Evolutionary conservation across 1,284 basidiomycete genomes (phyloP).

Genomic region (Rhodotorula sp.): DNA sequence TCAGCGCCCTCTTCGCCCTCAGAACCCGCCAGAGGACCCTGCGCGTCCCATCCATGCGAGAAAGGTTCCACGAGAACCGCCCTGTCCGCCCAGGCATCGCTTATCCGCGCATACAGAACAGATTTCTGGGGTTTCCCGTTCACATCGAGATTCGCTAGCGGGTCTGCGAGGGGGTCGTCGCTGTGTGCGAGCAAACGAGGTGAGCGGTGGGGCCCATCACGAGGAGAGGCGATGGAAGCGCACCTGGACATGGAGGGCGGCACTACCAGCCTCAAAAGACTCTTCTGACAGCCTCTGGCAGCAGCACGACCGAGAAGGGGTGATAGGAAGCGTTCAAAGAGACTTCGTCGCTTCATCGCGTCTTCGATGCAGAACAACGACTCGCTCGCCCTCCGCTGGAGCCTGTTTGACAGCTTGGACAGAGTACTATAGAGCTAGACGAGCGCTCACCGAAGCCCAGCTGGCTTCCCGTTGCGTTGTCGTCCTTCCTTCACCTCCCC

Average conservation of each 20-base stretch:
- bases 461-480: too few relatives aligned
- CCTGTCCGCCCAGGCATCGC: not conserved
- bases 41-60: conserved; percentile 4
- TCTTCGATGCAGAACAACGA: not conserved
- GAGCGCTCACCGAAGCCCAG: not conserved
- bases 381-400: not conserved
- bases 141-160: not conserved
- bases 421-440: too few relatives aligned
- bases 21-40: not conserved
- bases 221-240: not conserved
- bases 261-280: too few relatives aligned
- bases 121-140: too few relatives aligned
- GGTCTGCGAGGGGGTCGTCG: not conserved
- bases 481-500: too few relatives aligned
- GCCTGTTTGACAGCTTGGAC: too few relatives aligned
- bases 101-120: not conserved
- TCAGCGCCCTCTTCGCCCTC: not conserved
- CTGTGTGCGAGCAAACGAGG: not conserved
- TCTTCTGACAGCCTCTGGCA: not conserved
- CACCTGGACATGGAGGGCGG: not conserved
- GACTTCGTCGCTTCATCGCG: too few relatives aligned
- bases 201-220: too few relatives aligned
- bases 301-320: not conserved
- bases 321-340: not conserved
- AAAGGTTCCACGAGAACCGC: conserved; percentile 18